Evolutionary conservation across 2,329 filamentous ascomycete genomes (phyloP).

Genomic region (Colletotrichum sp.): DNA sequence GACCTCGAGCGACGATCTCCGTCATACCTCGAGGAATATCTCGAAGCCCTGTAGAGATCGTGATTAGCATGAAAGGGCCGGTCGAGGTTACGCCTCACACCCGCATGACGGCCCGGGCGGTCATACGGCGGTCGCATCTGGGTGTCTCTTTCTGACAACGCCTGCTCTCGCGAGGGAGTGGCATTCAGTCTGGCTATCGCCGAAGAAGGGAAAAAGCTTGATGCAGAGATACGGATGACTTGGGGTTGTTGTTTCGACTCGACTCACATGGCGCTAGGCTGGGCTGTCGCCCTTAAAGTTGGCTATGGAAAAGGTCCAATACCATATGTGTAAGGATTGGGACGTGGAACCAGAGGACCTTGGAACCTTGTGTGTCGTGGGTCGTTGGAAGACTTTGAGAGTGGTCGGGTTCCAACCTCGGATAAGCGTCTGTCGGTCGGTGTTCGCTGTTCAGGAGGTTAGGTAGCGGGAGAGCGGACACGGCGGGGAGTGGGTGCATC

Average conservation of each 20-base stretch:
- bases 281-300: conserved; percentile 22
- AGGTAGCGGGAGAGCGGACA: conserved; percentile 16
- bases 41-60: conserved; percentile 48
- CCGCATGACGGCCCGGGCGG: conserved; percentile 5
- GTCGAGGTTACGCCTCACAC: conserved; percentile 14
- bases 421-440: conserved; percentile 12
- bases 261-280: conserved; percentile 24
- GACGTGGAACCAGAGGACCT: conserved; percentile 21
- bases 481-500: conserved; percentile 23
- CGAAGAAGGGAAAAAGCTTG: not conserved
- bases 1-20: conserved; percentile 67
- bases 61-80: conserved; percentile 17
- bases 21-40: conserved; percentile 67
- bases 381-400: conserved; percentile 21
- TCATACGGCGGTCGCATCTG: conserved; percentile 16
- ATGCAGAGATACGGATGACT: not conserved
- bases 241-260: conserved; percentile 8
- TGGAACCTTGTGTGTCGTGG: conserved; percentile 16
- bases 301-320: conserved; percentile 18
- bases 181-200: not conserved
- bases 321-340: conserved; percentile 22
- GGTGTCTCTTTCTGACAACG: not conserved
- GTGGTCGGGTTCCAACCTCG: conserved; percentile 20
- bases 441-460: conserved; percentile 13
- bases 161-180: not conserved